These are phyloP conservation scores for Lactarius vividus DNA, from an alignment of 768 basidiomycete genomes.

Conservation along the genomic window DNA sequence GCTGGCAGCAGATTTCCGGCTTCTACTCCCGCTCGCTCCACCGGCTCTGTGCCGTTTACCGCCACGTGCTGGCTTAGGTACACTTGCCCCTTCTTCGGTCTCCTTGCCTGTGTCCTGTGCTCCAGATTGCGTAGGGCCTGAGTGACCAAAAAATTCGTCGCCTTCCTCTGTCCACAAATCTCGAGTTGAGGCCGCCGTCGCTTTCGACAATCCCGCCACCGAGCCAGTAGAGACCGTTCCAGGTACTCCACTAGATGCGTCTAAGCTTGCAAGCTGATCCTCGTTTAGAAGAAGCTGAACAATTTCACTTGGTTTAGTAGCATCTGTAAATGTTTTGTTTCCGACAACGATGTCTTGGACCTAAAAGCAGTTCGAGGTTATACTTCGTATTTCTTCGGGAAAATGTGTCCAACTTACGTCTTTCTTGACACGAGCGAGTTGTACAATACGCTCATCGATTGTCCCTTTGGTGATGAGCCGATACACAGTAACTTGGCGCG, in stretches of 20 bases:
- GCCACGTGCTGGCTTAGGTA: constrained; percentile 31
- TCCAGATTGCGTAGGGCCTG: constrained; percentile 33
- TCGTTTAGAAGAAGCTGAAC: constrained; percentile 93
- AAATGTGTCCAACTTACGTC: constrained; percentile 54
- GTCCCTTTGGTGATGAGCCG: constrained; percentile 91
- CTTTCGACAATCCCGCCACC: constrained; percentile 35
- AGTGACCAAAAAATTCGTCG: constrained; percentile 79
- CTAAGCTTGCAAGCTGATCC: constrained; percentile 80
- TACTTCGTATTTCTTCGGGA: constrained; percentile 11
- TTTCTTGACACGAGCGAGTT: constrained; percentile 95
- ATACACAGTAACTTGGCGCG: constrained; percentile 95
- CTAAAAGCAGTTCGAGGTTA: constrained; percentile 39
- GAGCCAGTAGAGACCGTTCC: constrained; percentile 38
- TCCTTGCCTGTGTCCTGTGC: constrained; percentile 31
- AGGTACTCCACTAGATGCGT: constrained; percentile 43
- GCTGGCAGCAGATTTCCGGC: constrained; percentile 34
- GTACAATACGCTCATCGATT: constrained; percentile 96
- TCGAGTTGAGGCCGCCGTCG: constrained; percentile 42
- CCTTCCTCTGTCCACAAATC: constrained; percentile 88
- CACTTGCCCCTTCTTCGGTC: constrained; percentile 25
- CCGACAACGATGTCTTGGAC: constrained; percentile 99
- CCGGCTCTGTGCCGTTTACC: constrained; percentile 39
- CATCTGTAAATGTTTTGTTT: constrained; percentile 91
- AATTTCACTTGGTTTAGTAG: constrained; percentile 93
- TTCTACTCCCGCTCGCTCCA: constrained; percentile 34